Percentiles rank a stretch among this genome's conserved stretches.
These are phyloP conservation scores for Lichtheimia hyalospora DNA, from an alignment of 371 early-diverging fungal genomes.

Conservation along the genomic window DNA sequence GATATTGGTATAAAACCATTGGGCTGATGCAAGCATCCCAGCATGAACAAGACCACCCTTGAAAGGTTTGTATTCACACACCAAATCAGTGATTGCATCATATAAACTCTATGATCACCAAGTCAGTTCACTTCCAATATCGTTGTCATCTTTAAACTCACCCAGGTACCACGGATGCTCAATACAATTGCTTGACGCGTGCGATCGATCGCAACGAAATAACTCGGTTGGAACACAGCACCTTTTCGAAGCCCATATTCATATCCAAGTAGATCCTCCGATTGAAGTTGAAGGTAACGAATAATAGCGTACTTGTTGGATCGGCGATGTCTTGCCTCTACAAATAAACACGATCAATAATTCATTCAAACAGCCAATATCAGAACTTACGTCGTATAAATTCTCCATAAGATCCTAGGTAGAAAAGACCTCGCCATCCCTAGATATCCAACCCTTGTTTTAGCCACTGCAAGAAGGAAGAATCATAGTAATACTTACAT, in stretches of 20 bases:
- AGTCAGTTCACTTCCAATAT: neutral
- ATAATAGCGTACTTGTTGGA: conserved; percentile 72
- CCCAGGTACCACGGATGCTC: conserved; percentile 86
- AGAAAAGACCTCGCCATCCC: conserved; percentile 53
- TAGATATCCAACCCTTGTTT: conserved; percentile 3
- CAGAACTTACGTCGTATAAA: conserved; percentile 32
- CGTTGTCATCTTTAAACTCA: conserved; percentile 57
- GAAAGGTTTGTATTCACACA: conserved; percentile 84
- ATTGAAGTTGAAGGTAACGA: conserved; percentile 65
- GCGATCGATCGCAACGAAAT: conserved; percentile 76
- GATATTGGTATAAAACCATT: conserved; percentile 74
- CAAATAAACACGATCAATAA: neutral
- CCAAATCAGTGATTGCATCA: conserved; percentile 77
- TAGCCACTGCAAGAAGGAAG: neutral
- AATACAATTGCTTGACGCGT: conserved; percentile 69
- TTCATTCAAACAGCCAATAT: neutral
- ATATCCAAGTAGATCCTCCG: conserved; percentile 74
- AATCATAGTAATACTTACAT: conserved; percentile 14
- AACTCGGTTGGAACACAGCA: conserved; percentile 78
- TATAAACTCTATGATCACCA: conserved; percentile 48
- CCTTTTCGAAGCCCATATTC: conserved; percentile 71
- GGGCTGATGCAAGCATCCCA: conserved; percentile 79
- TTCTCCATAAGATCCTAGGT: conserved; percentile 53
- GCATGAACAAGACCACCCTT: conserved; percentile 83
- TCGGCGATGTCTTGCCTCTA: conserved; percentile 27